These are phyloP conservation scores for Rhizophagus sp. DNA, from an alignment of 192 early-diverging fungal species.

Conservation along the genomic window DNA sequence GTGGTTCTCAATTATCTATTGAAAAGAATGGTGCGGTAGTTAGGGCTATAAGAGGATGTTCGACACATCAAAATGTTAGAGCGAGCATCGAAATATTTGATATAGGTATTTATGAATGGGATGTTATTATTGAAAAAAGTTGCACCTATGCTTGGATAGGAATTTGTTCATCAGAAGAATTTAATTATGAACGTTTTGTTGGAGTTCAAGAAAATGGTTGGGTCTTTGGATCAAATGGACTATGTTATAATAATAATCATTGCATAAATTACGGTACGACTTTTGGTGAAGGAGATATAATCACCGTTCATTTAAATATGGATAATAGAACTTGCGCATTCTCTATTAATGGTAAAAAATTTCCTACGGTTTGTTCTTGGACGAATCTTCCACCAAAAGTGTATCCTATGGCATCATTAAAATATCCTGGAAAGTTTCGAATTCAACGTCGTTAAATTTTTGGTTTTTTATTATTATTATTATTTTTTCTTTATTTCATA, in stretches of 20 bases:
- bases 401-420: conserved; percentile 16
- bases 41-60: background rate
- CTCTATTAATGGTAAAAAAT: conserved; percentile 26
- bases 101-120: conserved; percentile 11
- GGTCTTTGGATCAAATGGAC: conserved; percentile 7
- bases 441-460: background rate
- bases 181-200: conserved; percentile 1
- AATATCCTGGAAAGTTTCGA: conserved; percentile 6
- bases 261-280: background rate
- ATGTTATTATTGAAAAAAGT: conserved; percentile 15
- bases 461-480: background rate
- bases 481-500: no score
- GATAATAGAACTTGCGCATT: conserved; percentile 2
- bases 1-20: background rate
- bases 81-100: background rate
- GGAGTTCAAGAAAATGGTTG: background rate
- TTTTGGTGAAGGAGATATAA: conserved; percentile 5
- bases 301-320: conserved; percentile 31
- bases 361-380: background rate
- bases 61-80: background rate
- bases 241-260: background rate
- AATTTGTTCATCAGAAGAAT: background rate
- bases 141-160: background rate
- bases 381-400: conserved; percentile 21
- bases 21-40: background rate